Evolutionary conservation across 1,284 basidiomycete genomes (phyloP).

Genomic region (Termitomyces sp.): DNA sequence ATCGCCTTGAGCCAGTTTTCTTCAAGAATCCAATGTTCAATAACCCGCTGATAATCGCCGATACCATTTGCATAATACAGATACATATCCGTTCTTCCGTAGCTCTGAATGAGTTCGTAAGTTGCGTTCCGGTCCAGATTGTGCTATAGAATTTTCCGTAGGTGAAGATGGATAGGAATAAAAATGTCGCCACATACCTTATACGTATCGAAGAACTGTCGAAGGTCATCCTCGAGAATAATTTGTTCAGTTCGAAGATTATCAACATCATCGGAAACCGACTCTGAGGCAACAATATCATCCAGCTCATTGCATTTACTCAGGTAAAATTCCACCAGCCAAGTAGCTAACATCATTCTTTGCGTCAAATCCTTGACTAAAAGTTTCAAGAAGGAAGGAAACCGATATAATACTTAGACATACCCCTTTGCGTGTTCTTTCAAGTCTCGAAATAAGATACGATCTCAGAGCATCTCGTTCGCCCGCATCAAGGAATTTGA

Average conservation of each 20-base stretch:
- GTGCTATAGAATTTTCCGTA: constrained; percentile 36
- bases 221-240: constrained; percentile 89
- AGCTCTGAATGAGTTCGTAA: constrained; percentile 90
- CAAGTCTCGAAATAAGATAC: constrained; percentile 86
- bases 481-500: constrained; percentile 86
- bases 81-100: constrained; percentile 91
- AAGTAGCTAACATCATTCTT: constrained; percentile 97
- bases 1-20: constrained; percentile 92
- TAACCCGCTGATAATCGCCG: constrained; percentile 80
- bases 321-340: constrained; percentile 97
- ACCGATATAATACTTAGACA: constrained; percentile 20
- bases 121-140: constrained; percentile 83
- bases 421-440: constrained; percentile 76
- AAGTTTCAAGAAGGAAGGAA: background rate
- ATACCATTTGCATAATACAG: constrained; percentile 84
- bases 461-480: constrained; percentile 92
- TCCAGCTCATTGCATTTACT: constrained; percentile 96
- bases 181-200: constrained; percentile 44
- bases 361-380: constrained; percentile 76
- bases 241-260: constrained; percentile 78
- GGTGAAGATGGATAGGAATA: constrained; percentile 1
- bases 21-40: constrained; percentile 91
- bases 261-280: constrained; percentile 80
- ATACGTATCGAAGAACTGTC: constrained; percentile 90
- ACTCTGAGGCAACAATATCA: constrained; percentile 82